phyloP scores from a whole-genome alignment of 148 eudicot genomes.

The Silene uniflora region DNA sequence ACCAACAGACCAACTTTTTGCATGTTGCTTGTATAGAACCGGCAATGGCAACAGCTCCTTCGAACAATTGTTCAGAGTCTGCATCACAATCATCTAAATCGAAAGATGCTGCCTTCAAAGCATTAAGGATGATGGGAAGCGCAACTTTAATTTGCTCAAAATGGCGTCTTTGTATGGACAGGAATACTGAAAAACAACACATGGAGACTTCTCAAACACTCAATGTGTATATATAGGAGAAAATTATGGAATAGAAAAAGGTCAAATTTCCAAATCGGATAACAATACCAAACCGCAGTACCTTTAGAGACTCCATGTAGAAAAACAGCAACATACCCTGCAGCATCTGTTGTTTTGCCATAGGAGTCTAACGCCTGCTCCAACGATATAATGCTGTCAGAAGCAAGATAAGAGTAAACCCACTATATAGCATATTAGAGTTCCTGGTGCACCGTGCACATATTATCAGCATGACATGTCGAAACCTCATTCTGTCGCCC shows the following conservation, averaged over 20 bases:
- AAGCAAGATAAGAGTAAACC: slow-evolving; percentile 15
- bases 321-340: slow-evolving; percentile 64
- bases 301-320: slow-evolving; percentile 65
- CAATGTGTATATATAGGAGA: background rate
- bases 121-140: slow-evolving; percentile 62
- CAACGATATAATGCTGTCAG: slow-evolving; percentile 22
- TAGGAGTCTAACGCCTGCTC: slow-evolving; percentile 74
- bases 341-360: slow-evolving; percentile 55
- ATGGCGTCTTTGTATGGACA: slow-evolving; percentile 59
- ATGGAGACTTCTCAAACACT: background rate
- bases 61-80: slow-evolving; percentile 44
- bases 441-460: background rate
- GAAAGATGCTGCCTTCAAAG: slow-evolving; percentile 43
- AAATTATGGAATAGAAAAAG: background rate
- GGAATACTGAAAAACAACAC: slow-evolving; percentile 40
- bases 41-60: slow-evolving; percentile 53
- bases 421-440: background rate
- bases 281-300: slow-evolving; percentile 19
- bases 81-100: slow-evolving; percentile 50
- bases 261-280: background rate
- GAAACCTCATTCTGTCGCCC: background rate
- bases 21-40: slow-evolving; percentile 52
- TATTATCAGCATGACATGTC: background rate
- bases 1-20: slow-evolving; percentile 64
- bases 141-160: slow-evolving; percentile 71